A percentile compares a stretch with the other conserved stretches of the same genome.
phyloP scores from a whole-genome alignment of 140 eudicot species.

The Cichorium intybus region DNA sequence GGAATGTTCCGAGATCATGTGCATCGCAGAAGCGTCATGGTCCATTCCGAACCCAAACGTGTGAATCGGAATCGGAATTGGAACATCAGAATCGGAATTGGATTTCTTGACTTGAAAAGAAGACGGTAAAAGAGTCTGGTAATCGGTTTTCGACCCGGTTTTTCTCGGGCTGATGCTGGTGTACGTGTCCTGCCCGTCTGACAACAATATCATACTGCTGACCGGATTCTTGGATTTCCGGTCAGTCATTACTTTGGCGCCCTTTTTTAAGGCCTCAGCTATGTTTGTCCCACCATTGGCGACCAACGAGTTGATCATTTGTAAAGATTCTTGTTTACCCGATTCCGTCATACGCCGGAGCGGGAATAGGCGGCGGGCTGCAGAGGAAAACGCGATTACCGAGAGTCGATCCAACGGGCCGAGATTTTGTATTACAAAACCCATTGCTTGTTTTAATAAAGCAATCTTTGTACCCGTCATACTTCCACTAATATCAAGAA shows the following conservation, averaged over 20 bases:
- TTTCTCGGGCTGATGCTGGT: conserved; percentile 43
- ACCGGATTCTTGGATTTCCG: conserved; percentile 66
- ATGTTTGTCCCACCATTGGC: conserved; percentile 86
- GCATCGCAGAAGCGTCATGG: conserved; percentile 86
- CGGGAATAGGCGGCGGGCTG: conserved; percentile 73
- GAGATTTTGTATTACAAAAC: conserved; percentile 72
- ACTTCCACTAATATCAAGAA: conserved; percentile 93
- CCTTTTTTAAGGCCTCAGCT: conserved; percentile 70
- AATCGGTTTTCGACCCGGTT: conserved; percentile 22
- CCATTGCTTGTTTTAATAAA: conserved; percentile 82
- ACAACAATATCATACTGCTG: conserved; percentile 67
- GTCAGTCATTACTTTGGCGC: conserved; percentile 67
- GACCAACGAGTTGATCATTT: conserved; percentile 56
- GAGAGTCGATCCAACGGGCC: conserved; percentile 86
- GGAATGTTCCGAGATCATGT: conserved; percentile 71
- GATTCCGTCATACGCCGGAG: conserved; percentile 70
- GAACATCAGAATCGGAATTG: conserved; percentile 1
- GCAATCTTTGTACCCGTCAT: conserved; percentile 93
- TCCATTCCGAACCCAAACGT: conserved; percentile 88
- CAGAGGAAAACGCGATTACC: conserved; percentile 75
- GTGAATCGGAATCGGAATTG: conserved; percentile 59
- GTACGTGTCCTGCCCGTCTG: conserved; percentile 93
- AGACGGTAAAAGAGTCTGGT: conserved; percentile 47
- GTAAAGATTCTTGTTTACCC: conserved; percentile 69
- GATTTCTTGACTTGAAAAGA: conserved; percentile 40